These are phyloP conservation scores for Fusarium acutatum DNA, from an alignment of 2,329 filamentous ascomycete genomes.

Conservation along the genomic window DNA sequence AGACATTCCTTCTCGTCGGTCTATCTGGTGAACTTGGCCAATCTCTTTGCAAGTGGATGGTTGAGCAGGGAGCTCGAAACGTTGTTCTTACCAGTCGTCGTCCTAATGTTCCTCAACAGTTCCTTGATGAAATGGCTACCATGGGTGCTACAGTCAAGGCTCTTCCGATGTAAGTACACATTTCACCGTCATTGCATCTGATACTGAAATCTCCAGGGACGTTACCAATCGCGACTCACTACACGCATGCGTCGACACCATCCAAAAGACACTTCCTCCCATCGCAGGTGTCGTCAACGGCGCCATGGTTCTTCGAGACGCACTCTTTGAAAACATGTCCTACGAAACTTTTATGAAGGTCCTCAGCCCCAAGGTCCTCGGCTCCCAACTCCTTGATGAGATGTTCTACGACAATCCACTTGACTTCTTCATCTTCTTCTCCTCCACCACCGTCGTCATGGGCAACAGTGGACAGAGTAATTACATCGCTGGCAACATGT, in stretches of 20 bases:
- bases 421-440: not conserved
- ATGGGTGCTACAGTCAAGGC: not conserved
- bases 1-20: not conserved
- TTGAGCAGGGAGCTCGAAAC: not conserved
- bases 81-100: not conserved
- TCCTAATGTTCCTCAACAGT: fast-evolving
- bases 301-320: not conserved
- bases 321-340: fast-evolving
- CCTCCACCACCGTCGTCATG: not conserved
- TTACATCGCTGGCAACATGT: not conserved
- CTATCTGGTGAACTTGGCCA: not conserved
- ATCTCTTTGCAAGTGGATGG: not conserved
- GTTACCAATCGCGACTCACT: not conserved
- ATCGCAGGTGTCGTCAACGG: not conserved
- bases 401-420: not conserved
- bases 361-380: fast-evolving
- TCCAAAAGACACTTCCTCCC: fast-evolving
- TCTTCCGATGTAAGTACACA: not conserved
- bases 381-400: not conserved
- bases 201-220: not conserved
- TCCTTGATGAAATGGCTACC: not conserved
- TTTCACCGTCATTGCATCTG: not conserved
- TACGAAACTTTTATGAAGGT: not conserved
- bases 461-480: not conserved
- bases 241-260: fast-evolving